phyloP scores from a whole-genome alignment of 2,329 filamentous ascomycete species.

The Thelonectria blattea region DNA sequence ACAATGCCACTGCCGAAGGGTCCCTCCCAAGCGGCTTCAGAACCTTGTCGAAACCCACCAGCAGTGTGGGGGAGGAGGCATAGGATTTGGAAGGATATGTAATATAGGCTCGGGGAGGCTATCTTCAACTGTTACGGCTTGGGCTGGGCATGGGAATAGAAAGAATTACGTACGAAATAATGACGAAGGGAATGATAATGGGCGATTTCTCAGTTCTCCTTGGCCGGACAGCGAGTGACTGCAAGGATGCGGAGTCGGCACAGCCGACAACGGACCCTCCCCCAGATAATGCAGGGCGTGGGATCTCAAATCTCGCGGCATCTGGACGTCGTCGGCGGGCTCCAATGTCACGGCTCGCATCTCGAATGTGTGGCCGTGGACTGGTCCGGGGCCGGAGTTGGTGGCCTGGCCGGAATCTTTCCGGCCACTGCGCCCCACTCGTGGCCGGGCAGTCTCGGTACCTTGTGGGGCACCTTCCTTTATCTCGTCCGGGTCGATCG shows the following conservation, averaged over 20 bases:
- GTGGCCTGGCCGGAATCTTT: constrained; percentile 43
- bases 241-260: constrained; percentile 11
- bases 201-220: constrained; percentile 1
- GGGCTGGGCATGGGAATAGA: constrained; percentile 8
- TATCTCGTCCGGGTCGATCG: constrained; percentile 11
- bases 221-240: neutral
- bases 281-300: constrained; percentile 7
- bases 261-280: constrained; percentile 15
- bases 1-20: constrained; percentile 15
- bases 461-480: constrained; percentile 18
- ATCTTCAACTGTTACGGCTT: constrained; percentile 12
- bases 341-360: constrained; percentile 10
- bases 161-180: constrained; percentile 21
- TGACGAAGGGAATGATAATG: constrained; percentile 7
- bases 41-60: constrained; percentile 33
- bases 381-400: constrained; percentile 36
- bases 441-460: constrained; percentile 35
- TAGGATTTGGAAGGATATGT: constrained; percentile 7
- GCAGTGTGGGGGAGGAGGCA: constrained; percentile 25
- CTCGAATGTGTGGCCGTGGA: constrained; percentile 15
- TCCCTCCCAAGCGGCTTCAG: constrained; percentile 32
- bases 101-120: constrained; percentile 5
- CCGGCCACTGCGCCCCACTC: constrained; percentile 39
- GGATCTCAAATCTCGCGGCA: neutral
- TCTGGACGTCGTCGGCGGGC: constrained; percentile 5